These are phyloP conservation scores for Tritrichomonas musculus DNA, from an alignment of 208 protist genomes.

Conservation along the genomic window DNA sequence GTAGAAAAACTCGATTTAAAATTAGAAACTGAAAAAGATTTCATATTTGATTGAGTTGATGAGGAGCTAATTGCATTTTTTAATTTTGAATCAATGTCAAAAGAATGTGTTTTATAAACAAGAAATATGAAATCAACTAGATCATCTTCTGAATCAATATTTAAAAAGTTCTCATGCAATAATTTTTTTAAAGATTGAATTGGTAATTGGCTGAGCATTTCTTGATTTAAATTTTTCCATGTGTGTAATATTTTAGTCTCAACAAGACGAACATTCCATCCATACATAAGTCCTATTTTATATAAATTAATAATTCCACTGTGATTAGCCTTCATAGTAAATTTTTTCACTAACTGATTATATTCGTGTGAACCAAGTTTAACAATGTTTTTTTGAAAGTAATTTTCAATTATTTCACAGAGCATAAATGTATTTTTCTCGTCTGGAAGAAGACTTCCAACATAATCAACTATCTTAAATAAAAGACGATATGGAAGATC, in stretches of 20 bases:
- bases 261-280: neutral
- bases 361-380: neutral
- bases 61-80: no score
- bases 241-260: neutral
- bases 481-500: neutral
- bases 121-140: neutral
- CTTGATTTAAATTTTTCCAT: neutral
- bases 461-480: neutral
- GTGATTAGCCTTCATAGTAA: slow-evolving; percentile 12
- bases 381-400: neutral
- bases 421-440: neutral
- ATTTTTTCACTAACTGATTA: neutral
- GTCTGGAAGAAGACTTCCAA: neutral
- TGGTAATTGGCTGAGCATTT: neutral
- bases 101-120: neutral
- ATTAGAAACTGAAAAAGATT: no score
- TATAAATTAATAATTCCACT: slow-evolving; percentile 5
- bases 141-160: neutral
- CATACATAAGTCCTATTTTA: neutral
- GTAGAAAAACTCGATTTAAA: no score
- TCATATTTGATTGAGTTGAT: no score
- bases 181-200: neutral
- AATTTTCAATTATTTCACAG: neutral
- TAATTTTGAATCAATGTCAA: no score
- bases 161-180: slow-evolving; percentile 1